Percentiles rank a stretch among this genome's conserved stretches.
Conservation (phyloP, 2,329 filamentous ascomycete species). For the Tolypocladium inflatum region DNA sequence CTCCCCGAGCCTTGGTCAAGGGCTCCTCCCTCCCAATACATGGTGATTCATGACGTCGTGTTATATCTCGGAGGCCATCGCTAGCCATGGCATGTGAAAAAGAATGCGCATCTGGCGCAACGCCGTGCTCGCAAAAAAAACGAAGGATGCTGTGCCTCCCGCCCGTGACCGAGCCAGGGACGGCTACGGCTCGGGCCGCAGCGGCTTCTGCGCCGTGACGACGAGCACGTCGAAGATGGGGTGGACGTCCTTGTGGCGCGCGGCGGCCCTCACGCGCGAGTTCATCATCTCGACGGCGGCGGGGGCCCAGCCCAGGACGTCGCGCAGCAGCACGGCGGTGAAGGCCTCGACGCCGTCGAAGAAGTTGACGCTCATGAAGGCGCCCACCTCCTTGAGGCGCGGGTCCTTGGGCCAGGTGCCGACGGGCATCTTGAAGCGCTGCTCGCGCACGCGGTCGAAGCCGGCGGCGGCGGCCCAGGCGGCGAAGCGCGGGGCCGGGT, state of each 20-base stretch:
- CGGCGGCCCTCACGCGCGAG: constrained; percentile 10
- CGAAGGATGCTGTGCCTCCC: not conserved
- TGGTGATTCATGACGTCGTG: not conserved
- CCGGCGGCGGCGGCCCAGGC: constrained; percentile 22
- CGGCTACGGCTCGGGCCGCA: not conserved
- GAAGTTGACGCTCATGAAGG: constrained; percentile 26
- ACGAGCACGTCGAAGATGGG: constrained; percentile 19
- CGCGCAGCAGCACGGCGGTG: constrained; percentile 24
- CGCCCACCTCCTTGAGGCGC: constrained; percentile 30
- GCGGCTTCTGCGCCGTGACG: constrained; percentile 18
- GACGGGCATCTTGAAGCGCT: constrained; percentile 24
- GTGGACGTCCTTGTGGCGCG: constrained; percentile 17
- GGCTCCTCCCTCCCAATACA: too few relatives aligned
- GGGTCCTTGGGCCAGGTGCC: constrained; percentile 31
- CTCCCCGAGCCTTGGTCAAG: not conserved
- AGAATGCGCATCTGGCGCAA: not conserved
- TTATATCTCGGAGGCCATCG: not conserved
- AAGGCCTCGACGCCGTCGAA: constrained; percentile 27
- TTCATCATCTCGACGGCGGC: constrained; percentile 34
- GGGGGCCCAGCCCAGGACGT: constrained; percentile 26
- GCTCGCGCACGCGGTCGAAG: constrained; percentile 13
- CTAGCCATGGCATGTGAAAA: not conserved
- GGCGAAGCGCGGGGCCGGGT: constrained; percentile 16
- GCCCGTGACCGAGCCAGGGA: too few relatives aligned
- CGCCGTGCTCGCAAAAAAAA: not conserved